Base-by-base conservation (phyloP, 176 grass and related monocot species). In the Neostapfia colusana region DNA sequence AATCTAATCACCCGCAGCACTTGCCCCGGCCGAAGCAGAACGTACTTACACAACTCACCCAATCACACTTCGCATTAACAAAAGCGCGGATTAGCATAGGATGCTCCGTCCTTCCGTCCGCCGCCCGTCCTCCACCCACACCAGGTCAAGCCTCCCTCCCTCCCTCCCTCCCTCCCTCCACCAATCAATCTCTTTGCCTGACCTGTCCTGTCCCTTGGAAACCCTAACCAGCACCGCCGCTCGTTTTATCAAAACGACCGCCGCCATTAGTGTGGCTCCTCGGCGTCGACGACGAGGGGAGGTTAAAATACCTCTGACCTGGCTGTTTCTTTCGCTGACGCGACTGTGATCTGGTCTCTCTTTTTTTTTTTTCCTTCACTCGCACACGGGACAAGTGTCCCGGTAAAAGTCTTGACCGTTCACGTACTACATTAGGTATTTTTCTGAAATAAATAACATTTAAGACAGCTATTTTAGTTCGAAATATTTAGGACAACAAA, bases 1-100 rank as follows among this genome's bases (percentile, higher is more conserved):
- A 85, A 85, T 75, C 36, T 53, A 53, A 81, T 75, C 36, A n/a
- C 26, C 58, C n/a, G n/a, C n/a, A n/a, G 68, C 40, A 54, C 65
- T 63, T 65, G 72, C 46, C 37, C 24, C n/a, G n/a, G n/a, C n/a
- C n/a, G n/a, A n/a, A n/a, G n/a, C 31, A 31, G 51, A 27, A 12
- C 24, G 45, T 4, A 9, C 21, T 48, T 43, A 49, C 42, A 70
- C 72, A 56, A 6, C 72, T 64, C 45, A 7, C 58, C 46, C 70
- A 36, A 38, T 36, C 53, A 27, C 66, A 59, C 27, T 40, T 82
- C n/a, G 5, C 41, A 38, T 35, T 37, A 38, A 24, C 6, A 26
- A 23, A 70, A 76, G 48, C 39, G 28, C 39, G 24, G 25, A 31
- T 80, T 63, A 28, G 48, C 85, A 79, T 88, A 44, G 74, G 74